Evolutionary conservation across 192 early-diverging fungal species (phyloP), one percentile per base, ranked within the genome.

Genomic region (Backusella luteola): DNA sequence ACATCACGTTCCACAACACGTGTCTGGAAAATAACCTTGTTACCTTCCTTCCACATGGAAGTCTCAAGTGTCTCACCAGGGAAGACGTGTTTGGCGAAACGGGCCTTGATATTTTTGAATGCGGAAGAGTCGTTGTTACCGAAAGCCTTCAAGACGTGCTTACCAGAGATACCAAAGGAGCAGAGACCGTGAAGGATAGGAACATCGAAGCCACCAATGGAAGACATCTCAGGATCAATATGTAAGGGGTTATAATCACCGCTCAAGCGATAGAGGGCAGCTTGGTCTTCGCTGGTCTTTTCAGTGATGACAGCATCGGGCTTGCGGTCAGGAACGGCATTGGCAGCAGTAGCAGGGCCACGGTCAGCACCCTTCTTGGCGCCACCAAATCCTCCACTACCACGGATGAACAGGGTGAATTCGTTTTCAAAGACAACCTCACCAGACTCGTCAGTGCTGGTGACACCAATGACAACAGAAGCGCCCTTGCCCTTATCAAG

Each of bases 191-290:
- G 98, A 52, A 99, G 87, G 79, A 99, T 99, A 4, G 98, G 98
- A 14, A 93, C 92, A 44, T 98, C 93, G 84, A 98, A 99, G 21
- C 97, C 97, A 70, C 96, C 98, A 70, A 98, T 88, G 46, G 89
- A 88, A 42, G 94, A 91, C 96, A 99, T 96, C 34, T 90, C 85
- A 3, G 98, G 97, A 84, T 99, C 97, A 79, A 99, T 94, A 81
- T 99, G 98, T 75, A 99, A 87, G 76, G 98, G 98, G 84, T 99
- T 99, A 84, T 83, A 93, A 86, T 99, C 98, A 75, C 97, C 98
- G 9, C 90, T 91, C 73, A 99, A 86, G 46, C 82, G 96, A 89
- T 99, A 99, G 46, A 99, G 78, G 9, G 96, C 96, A 32, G 98
- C 98, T 85, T 96, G 94, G 63, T 96, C 92, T 78, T 95, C 95